These are phyloP conservation scores for Boletus coccyginus DNA, from an alignment of 768 basidiomycete species.

Conservation along the genomic window DNA sequence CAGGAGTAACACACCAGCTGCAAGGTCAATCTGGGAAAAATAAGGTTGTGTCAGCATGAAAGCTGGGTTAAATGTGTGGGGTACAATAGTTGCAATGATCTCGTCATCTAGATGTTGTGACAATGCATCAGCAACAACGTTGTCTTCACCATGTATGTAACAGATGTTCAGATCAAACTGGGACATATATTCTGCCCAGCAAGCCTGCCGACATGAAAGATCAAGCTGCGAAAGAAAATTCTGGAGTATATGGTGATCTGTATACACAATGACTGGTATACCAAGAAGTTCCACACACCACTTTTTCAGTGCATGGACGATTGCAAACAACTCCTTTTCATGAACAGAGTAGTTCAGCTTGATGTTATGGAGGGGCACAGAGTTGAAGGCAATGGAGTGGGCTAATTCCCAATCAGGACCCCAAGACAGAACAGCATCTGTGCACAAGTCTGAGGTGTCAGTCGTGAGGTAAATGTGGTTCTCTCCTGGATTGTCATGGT, in stretches of 20 bases:
- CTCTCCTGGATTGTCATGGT: constrained; percentile 26
- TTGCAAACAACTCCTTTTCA: constrained; percentile 34
- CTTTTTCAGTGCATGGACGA: constrained; percentile 26
- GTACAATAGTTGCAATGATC: too few species aligned
- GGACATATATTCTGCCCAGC: constrained; percentile 39
- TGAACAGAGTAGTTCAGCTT: constrained; percentile 31
- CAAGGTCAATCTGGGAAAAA: too few species aligned
- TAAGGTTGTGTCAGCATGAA: too few species aligned
- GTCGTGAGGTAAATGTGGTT: constrained; percentile 17
- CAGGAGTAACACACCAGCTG: too few species aligned
- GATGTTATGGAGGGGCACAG: neutral
- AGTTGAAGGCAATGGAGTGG: neutral
- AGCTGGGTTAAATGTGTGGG: too few species aligned
- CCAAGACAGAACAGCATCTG: neutral
- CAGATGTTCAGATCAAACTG: constrained; percentile 33
- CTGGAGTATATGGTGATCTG: constrained; percentile 29
- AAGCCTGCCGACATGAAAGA: constrained; percentile 15
- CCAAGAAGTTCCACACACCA: constrained; percentile 23
- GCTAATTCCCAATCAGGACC: neutral
- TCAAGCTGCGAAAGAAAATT: neutral
- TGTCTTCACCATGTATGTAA: constrained; percentile 28
- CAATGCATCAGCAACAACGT: neutral
- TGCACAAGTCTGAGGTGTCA: constrained; percentile 5
- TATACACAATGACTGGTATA: constrained; percentile 12
- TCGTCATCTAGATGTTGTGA: neutral